These are phyloP conservation scores for Plectranthus barbatus DNA, from an alignment of 257 asterid genomes.

Conservation along the genomic window DNA sequence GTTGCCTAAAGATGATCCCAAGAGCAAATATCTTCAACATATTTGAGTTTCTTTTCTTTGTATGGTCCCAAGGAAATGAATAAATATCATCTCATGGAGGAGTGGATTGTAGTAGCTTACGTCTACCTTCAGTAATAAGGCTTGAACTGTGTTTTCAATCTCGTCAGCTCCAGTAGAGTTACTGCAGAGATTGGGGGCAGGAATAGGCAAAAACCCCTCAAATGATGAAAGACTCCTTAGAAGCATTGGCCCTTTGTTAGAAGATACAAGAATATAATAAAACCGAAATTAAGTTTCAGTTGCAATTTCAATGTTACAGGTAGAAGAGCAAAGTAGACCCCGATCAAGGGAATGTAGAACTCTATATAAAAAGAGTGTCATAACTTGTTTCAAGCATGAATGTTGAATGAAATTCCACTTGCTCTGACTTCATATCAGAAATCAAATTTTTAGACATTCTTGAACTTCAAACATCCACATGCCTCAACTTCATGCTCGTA, in stretches of 20 bases:
- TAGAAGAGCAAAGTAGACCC: slow-evolving; percentile 86
- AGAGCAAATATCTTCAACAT: too few relatives aligned
- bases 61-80: too few relatives aligned
- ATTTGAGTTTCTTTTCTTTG: too few relatives aligned
- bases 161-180: slow-evolving; percentile 34
- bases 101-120: slow-evolving; percentile 63
- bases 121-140: slow-evolving; percentile 77
- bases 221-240: slow-evolving; percentile 84
- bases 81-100: slow-evolving; percentile 68
- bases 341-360: slow-evolving; percentile 72
- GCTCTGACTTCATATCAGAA: too few relatives aligned
- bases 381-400: too few relatives aligned
- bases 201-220: slow-evolving; percentile 72
- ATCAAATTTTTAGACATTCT: too few relatives aligned
- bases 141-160: slow-evolving; percentile 48
- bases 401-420: too few relatives aligned
- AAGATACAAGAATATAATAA: slow-evolving; percentile 84
- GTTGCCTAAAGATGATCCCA: too few relatives aligned
- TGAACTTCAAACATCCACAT: too few relatives aligned
- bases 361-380: too few relatives aligned
- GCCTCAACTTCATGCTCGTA: too few relatives aligned
- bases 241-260: slow-evolving; percentile 80
- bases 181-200: slow-evolving; percentile 29
- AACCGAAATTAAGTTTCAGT: slow-evolving; percentile 59
- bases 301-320: slow-evolving; percentile 67